Conservation (phyloP, 164 flowering plant genomes). For the Stephania yunnanensis region DNA sequence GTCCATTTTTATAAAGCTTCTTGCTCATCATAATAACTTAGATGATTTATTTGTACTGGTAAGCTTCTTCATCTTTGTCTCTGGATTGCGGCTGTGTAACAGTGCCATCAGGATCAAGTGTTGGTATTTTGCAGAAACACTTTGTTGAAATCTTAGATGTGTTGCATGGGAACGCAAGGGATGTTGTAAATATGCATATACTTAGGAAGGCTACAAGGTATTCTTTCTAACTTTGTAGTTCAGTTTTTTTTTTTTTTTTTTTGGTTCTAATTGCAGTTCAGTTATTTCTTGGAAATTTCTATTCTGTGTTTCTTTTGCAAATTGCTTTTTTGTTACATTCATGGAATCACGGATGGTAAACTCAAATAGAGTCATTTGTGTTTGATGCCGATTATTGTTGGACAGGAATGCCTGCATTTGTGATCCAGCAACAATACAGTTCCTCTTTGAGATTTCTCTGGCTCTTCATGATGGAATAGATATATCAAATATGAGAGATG, state of each 20-base stretch:
- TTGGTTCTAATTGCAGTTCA: neutral
- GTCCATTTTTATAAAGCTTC: conserved; percentile 66
- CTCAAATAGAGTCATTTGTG: conserved; percentile 1
- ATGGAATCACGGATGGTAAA: neutral
- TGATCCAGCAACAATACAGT: conserved; percentile 58
- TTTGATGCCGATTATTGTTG: conserved; percentile 17
- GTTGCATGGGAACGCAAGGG: conserved; percentile 59
- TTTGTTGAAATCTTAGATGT: conserved; percentile 65
- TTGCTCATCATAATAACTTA: conserved; percentile 46
- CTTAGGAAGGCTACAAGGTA: conserved; percentile 70
- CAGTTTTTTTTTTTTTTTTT: neutral
- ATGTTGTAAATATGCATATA: conserved; percentile 48
- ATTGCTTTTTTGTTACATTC: neutral
- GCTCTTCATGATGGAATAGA: conserved; percentile 55
- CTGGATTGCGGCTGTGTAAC: neutral
- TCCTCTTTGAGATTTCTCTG: conserved; percentile 72
- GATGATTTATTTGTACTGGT: conserved; percentile 65
- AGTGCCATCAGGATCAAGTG: neutral
- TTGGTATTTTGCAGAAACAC: conserved; percentile 47
- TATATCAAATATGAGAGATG: conserved; percentile 35
- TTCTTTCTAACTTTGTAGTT: neutral
- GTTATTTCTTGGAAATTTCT: neutral
- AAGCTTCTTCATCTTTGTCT: conserved; percentile 19
- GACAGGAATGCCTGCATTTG: conserved; percentile 51
- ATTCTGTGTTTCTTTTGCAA: neutral